phyloP scores from a whole-genome alignment of 1,284 basidiomycete genomes.

The Hemileia vastatrix region DNA sequence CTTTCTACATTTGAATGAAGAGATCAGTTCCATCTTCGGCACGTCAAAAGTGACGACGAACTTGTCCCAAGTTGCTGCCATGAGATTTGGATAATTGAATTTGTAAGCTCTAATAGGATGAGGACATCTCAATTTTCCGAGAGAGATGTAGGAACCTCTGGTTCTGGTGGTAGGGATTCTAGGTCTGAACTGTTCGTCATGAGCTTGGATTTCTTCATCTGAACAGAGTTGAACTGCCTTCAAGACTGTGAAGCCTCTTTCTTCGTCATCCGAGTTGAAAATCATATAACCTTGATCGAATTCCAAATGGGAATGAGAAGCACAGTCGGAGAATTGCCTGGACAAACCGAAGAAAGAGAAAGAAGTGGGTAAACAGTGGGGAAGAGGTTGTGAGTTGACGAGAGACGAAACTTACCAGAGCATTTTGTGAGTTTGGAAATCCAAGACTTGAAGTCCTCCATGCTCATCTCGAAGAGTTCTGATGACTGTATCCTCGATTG shows the following conservation, averaged over 20 bases:
- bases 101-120: constrained; percentile 31
- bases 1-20: constrained; percentile 25
- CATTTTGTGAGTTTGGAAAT: no score
- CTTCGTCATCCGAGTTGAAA: constrained; percentile 29
- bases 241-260: constrained; percentile 34
- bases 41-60: constrained; percentile 29
- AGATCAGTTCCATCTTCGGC: constrained; percentile 25
- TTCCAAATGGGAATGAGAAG: neutral
- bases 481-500: no score
- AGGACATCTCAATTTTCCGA: constrained; percentile 24
- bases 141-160: constrained; percentile 30
- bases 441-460: no score
- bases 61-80: constrained; percentile 28
- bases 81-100: constrained; percentile 33
- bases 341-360: no score
- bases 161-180: no score
- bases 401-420: no score
- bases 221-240: constrained; percentile 29
- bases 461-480: no score
- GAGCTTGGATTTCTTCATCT: constrained; percentile 23
- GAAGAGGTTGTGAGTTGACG: no score
- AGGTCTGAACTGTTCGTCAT: neutral
- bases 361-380: no score
- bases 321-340: no score
- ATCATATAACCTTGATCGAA: constrained; percentile 34